Percentiles rank a stretch among this genome's conserved stretches.
Conservation (phyloP, 2,329 filamentous ascomycete genomes). For the Colletotrichum sp. region DNA sequence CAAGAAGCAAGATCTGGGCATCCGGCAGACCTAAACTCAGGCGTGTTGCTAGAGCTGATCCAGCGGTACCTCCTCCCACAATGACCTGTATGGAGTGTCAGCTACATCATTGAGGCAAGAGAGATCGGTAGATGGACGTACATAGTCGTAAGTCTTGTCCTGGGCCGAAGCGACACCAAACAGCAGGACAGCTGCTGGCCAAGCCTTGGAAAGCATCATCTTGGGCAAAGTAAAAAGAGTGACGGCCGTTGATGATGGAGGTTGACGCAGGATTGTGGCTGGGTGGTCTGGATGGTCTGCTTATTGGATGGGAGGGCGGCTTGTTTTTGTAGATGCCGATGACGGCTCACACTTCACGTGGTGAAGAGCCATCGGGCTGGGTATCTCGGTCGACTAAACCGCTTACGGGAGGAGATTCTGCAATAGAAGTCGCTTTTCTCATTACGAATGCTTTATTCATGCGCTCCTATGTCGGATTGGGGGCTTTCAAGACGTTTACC, state of each 20-base stretch:
- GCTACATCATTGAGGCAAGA: not conserved
- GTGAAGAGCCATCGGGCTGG: not conserved
- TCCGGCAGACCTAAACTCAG: conserved; percentile 33
- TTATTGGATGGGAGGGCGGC: not conserved
- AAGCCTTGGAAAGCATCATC: not conserved
- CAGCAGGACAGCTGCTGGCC: not conserved
- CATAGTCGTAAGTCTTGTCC: conserved; percentile 25
- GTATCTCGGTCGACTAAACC: not conserved
- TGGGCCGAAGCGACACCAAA: not conserved
- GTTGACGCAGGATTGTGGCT: not conserved
- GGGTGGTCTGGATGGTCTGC: not conserved
- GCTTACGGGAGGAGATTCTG: not conserved
- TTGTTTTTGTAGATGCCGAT: not conserved
- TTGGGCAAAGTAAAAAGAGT: not conserved
- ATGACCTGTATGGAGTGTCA: not conserved
- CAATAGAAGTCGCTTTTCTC: not conserved
- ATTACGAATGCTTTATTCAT: not conserved
- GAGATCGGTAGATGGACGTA: conserved; percentile 5
- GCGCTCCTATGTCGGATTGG: not conserved
- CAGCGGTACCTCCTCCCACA: conserved; percentile 2
- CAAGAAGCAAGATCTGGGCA: conserved; percentile 32
- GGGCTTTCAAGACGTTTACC: not conserved
- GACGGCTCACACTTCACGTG: too few relatives aligned
- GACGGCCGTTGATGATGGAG: not conserved
- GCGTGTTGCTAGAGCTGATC: conserved; percentile 23